phyloP scores from a whole-genome alignment of 1,139 yeast species.

The Saccharomyces pastorianus region DNA sequence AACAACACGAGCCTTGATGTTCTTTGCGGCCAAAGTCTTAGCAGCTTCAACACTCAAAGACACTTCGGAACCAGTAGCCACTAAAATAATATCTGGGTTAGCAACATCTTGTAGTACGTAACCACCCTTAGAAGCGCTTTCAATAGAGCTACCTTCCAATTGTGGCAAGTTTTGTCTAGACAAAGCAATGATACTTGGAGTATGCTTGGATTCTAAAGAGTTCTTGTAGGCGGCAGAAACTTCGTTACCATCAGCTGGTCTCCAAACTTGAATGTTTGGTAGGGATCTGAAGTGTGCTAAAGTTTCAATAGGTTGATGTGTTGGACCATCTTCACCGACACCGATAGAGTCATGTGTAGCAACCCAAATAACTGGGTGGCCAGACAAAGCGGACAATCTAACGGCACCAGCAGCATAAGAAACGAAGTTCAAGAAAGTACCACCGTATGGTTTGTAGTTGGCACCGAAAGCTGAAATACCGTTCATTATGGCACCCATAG shows the following conservation, averaged over 20 bases:
- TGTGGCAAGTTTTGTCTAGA: conserved; percentile 98
- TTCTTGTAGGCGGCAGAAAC: conserved; percentile 90
- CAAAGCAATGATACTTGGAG: conserved; percentile 87
- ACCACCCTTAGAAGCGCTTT: conserved; percentile 93
- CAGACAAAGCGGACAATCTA: conserved; percentile 88
- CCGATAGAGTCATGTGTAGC: conserved; percentile 99
- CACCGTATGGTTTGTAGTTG: conserved; percentile 88
- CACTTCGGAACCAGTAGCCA: conserved; percentile 96
- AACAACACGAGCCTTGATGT: conserved; percentile 72
- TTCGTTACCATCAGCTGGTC: conserved; percentile 99
- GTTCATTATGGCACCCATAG: conserved; percentile 98
- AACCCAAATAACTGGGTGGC: conserved; percentile 92
- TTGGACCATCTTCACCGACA: conserved; percentile 99
- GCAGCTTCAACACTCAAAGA: conserved; percentile 75
- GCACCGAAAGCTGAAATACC: conserved; percentile 97
- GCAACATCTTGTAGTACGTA: conserved; percentile 59
- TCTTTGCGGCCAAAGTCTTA: conserved; percentile 55
- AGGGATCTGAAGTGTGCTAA: conserved; percentile 95
- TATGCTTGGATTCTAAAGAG: conserved; percentile 61
- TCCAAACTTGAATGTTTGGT: conserved; percentile 95
- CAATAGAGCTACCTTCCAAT: conserved; percentile 85
- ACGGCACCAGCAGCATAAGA: conserved; percentile 98
- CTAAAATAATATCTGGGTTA: conserved; percentile 70
- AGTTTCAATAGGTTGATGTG: conserved; percentile 99
- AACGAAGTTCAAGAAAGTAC: conserved; percentile 96